These are phyloP conservation scores for Brassica cretica DNA, from an alignment of 345 rosid species.

Conservation along the genomic window DNA sequence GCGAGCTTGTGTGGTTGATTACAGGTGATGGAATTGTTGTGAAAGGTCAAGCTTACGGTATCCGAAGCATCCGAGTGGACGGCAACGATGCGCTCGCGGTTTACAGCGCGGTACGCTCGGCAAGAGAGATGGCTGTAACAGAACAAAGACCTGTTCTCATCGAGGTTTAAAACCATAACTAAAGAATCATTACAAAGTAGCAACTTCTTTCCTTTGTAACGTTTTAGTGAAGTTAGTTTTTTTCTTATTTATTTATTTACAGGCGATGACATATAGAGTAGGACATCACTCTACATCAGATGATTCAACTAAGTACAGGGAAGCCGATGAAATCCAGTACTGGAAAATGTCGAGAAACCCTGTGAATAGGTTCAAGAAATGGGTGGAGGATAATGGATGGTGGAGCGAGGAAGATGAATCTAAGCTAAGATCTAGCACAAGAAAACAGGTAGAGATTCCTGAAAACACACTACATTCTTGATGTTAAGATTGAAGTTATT, in stretches of 20 bases:
- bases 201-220: background rate
- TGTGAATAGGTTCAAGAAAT: constrained; percentile 60
- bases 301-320: constrained; percentile 78
- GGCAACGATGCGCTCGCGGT: constrained; percentile 85
- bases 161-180: constrained; percentile 49
- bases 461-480: background rate
- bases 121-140: constrained; percentile 62
- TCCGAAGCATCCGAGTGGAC: constrained; percentile 77
- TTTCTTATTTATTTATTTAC: background rate
- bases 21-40: constrained; percentile 82
- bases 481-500: background rate
- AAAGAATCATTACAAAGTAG: background rate
- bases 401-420: constrained; percentile 66
- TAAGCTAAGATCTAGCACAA: constrained; percentile 50
- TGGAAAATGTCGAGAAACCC: constrained; percentile 73
- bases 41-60: constrained; percentile 75
- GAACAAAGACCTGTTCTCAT: constrained; percentile 66
- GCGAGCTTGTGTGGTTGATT: background rate
- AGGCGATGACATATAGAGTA: constrained; percentile 74
- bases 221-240: background rate
- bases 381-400: constrained; percentile 74
- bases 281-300: constrained; percentile 91
- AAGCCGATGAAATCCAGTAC: constrained; percentile 58
- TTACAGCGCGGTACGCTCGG: constrained; percentile 55
- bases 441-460: constrained; percentile 49